Evolutionary conservation across 129 eudicot genomes (phyloP).

Genomic region (Solidago caesia): DNA sequence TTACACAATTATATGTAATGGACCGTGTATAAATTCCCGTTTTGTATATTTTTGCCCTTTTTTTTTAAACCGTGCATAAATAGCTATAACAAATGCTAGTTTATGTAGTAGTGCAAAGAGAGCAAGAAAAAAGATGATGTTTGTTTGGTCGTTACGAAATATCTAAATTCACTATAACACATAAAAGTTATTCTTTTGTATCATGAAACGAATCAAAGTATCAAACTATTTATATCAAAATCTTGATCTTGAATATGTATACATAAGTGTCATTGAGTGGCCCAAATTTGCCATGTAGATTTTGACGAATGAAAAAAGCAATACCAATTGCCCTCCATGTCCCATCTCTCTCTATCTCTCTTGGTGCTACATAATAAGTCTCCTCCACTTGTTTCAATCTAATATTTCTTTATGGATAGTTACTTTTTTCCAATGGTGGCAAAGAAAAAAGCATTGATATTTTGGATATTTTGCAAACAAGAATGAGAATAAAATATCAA

Average conservation of each 20-base stretch:
- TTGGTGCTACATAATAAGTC: slow-evolving; percentile 36
- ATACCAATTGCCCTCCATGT: slow-evolving; percentile 35
- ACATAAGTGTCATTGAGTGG: slow-evolving; percentile 42
- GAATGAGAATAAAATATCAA: slow-evolving; percentile 10
- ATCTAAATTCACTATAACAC: too few species aligned
- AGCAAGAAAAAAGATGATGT: too few species aligned
- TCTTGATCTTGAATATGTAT: slow-evolving; percentile 22
- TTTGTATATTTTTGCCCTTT: too few species aligned
- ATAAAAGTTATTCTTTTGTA: neutral
- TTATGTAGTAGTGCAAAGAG: too few species aligned
- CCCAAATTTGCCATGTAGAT: slow-evolving; percentile 58
- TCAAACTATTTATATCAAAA: slow-evolving; percentile 19
- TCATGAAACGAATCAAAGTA: slow-evolving; percentile 20
- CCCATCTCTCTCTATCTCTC: slow-evolving; percentile 21
- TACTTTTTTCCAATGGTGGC: neutral
- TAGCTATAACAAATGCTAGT: too few species aligned
- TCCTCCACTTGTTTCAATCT: slow-evolving; percentile 31
- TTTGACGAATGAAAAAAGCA: slow-evolving; percentile 37
- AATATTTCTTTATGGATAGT: neutral
- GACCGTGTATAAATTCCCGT: too few species aligned
- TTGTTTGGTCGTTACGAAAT: too few species aligned
- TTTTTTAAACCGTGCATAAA: too few species aligned
- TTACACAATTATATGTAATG: too few species aligned
- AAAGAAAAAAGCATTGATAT: slow-evolving; percentile 13
- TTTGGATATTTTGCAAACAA: slow-evolving; percentile 10